Percentiles rank a stretch among this genome's conserved stretches.
These are phyloP conservation scores for Metschnikowia sp. DNA, from an alignment of 805 yeast genomes.

Conservation along the genomic window DNA sequence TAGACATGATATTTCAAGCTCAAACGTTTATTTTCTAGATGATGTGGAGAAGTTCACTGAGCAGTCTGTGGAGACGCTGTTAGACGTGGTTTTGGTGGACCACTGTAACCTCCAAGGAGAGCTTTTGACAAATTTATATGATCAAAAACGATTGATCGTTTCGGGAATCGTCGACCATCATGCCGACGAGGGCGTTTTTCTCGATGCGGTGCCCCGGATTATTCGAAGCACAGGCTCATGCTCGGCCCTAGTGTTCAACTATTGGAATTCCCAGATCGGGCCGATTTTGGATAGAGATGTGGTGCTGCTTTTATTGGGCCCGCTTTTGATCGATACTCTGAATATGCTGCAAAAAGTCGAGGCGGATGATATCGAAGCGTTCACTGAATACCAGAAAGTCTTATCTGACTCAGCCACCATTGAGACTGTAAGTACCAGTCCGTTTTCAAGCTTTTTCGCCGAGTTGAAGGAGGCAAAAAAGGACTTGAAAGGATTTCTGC, in stretches of 20 bases:
- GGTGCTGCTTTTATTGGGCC: constrained; percentile 54
- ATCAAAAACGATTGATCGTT: constrained; percentile 31
- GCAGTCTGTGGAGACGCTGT: constrained; percentile 14
- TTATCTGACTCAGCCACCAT: constrained; percentile 4
- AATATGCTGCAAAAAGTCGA: constrained; percentile 65
- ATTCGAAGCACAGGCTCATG: constrained; percentile 73
- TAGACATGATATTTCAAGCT: constrained; percentile 43
- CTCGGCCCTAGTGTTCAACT: constrained; percentile 64
- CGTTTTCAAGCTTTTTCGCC: constrained; percentile 18
- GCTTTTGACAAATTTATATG: constrained; percentile 26
- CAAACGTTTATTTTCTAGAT: constrained; percentile 60
- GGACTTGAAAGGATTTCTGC: constrained; percentile 60
- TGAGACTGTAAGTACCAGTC: not conserved
- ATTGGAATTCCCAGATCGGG: constrained; percentile 43
- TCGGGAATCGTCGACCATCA: constrained; percentile 84
- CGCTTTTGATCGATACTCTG: constrained; percentile 74
- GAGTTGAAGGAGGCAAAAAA: constrained; percentile 49
- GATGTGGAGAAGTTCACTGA: constrained; percentile 44
- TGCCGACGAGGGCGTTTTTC: constrained; percentile 56
- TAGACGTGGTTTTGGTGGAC: constrained; percentile 68
- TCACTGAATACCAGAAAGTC: constrained; percentile 32
- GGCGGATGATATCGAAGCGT: constrained; percentile 49
- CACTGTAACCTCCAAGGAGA: constrained; percentile 68
- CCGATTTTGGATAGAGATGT: constrained; percentile 26
- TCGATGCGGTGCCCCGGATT: constrained; percentile 57